Evolutionary conservation across 192 early-diverging fungal species (phyloP).

Genomic region (Entophlyctis luteolus): DNA sequence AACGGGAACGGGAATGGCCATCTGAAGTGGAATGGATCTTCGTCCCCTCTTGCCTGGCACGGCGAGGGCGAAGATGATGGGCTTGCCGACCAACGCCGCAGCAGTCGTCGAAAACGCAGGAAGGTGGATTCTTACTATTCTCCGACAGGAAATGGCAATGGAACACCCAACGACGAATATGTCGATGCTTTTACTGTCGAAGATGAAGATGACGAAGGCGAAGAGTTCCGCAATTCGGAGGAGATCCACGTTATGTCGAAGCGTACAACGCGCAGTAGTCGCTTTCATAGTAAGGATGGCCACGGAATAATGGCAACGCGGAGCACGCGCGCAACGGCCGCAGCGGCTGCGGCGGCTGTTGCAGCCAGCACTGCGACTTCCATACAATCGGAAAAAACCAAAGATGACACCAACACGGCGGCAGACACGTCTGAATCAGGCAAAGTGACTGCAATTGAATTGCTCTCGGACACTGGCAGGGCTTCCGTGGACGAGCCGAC

Average conservation of each 20-base stretch:
- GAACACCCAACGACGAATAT: neutral
- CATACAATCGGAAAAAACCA: neutral
- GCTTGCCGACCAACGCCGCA: slow-evolving; percentile 36
- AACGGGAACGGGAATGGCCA: neutral
- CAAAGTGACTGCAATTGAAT: neutral
- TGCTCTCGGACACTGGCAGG: neutral
- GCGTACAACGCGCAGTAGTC: neutral
- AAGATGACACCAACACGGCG: neutral
- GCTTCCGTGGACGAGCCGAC: neutral
- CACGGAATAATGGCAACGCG: neutral
- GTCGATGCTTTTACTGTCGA: neutral
- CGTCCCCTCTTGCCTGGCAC: slow-evolving; percentile 58
- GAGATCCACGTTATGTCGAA: neutral
- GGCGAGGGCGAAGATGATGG: slow-evolving; percentile 65
- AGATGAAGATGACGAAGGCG: neutral
- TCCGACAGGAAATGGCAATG: neutral
- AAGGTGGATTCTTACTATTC: slow-evolving; percentile 14
- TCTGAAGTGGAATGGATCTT: neutral
- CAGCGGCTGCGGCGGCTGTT: neutral
- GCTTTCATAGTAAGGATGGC: neutral
- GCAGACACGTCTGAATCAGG: neutral
- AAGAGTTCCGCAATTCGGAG: too few species aligned
- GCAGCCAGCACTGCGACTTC: neutral
- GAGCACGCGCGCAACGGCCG: neutral
- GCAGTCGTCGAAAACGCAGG: slow-evolving; percentile 17